These are phyloP conservation scores for Fusarium sp. DNA, from an alignment of 2,329 filamentous ascomycete species.

Conservation along the genomic window DNA sequence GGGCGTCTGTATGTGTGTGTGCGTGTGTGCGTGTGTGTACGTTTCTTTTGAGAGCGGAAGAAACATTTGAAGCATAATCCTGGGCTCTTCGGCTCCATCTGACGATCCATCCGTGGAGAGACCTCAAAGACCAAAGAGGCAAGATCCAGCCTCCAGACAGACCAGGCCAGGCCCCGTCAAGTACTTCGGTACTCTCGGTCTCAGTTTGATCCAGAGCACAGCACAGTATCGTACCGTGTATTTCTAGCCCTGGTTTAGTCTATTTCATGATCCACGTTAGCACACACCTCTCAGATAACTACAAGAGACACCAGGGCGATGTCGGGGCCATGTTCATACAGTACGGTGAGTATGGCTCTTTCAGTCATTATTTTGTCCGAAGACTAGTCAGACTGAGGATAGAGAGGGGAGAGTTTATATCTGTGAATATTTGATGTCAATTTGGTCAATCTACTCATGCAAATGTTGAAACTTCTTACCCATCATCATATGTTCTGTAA, in stretches of 20 bases:
- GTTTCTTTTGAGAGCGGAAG: conserved; percentile 28
- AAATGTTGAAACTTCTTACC: not conserved
- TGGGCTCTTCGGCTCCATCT: conserved; percentile 7
- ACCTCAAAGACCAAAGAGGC: conserved; percentile 23
- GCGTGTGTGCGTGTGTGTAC: not conserved
- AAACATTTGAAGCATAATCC: conserved; percentile 27
- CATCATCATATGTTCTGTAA: not conserved
- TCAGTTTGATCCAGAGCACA: conserved; percentile 29
- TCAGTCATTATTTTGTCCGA: not conserved
- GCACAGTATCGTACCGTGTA: conserved; percentile 38
- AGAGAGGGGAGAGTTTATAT: not conserved
- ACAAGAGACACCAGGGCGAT: conserved; percentile 33
- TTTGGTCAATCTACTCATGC: not conserved
- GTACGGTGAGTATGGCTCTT: conserved; percentile 23
- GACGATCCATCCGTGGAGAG: conserved; percentile 14
- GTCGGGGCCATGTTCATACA: conserved; percentile 20
- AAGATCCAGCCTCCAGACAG: conserved; percentile 26
- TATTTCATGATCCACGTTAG: conserved; percentile 28
- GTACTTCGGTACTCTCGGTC: conserved; percentile 22
- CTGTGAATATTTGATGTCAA: not conserved
- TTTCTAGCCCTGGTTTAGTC: conserved; percentile 19
- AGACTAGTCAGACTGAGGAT: not conserved
- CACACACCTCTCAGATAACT: conserved; percentile 23
- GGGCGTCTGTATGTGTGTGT: conserved; percentile 8
- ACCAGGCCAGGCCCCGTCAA: not conserved